Percentiles rank a stretch among this genome's conserved stretches.
These are phyloP conservation scores for Alternaria alternata DNA, from an alignment of 2,329 filamentous ascomycete species.

Conservation along the genomic window DNA sequence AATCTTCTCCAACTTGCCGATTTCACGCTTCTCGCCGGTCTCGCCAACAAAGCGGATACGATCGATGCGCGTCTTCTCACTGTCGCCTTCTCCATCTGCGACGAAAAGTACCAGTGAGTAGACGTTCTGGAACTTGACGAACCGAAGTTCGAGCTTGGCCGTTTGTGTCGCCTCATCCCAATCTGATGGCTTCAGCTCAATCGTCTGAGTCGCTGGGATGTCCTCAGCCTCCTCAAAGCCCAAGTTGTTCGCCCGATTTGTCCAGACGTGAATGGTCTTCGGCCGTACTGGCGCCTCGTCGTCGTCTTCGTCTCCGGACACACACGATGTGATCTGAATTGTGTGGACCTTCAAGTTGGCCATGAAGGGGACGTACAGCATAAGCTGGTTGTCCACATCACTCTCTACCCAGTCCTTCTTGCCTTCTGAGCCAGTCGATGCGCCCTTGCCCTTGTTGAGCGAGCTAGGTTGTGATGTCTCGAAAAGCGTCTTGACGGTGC, in stretches of 20 bases:
- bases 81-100: constrained; percentile 78
- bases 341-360: constrained; percentile 89
- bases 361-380: constrained; percentile 91
- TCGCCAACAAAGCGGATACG: constrained; percentile 84
- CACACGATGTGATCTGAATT: constrained; percentile 82
- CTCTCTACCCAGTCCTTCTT: constrained; percentile 88
- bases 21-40: constrained; percentile 86
- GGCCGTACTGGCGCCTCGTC: constrained; percentile 83
- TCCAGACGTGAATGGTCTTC: constrained; percentile 83
- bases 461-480: constrained; percentile 71
- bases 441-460: constrained; percentile 60
- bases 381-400: constrained; percentile 95
- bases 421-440: constrained; percentile 64
- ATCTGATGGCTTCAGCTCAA: constrained; percentile 76
- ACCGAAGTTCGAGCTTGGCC: constrained; percentile 71
- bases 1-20: constrained; percentile 96
- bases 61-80: constrained; percentile 86
- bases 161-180: constrained; percentile 69
- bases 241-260: constrained; percentile 87
- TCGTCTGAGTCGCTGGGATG: constrained; percentile 78
- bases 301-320: constrained; percentile 66
- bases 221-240: constrained; percentile 96
- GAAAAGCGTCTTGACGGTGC: constrained; percentile 77
- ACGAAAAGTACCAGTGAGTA: constrained; percentile 88
- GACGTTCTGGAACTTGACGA: constrained; percentile 97